Evolutionary conservation across 2,329 filamentous ascomycete genomes (phyloP), one percentile per base, ranked within the genome.

Genomic region (Cadophora malorum): DNA sequence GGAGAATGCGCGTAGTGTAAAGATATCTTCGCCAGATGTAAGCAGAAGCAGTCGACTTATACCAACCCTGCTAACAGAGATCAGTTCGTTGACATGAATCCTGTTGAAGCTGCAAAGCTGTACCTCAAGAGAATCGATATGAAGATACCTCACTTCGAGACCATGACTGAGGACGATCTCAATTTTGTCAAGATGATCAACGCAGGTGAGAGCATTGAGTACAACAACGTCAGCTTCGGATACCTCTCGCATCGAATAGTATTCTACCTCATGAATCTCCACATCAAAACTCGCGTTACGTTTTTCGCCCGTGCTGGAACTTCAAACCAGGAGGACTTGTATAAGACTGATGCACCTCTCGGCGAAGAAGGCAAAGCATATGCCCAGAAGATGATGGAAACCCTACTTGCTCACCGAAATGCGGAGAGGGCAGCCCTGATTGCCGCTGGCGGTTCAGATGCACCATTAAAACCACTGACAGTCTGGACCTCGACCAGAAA

Each of bases 101-200:
- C 94, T 14, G 91, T 97, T 71, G 94, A 97, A 77, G 96, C 96
- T 3, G 94, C 97, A 35, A 90, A 92, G 76, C 89, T 97, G 75
- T 99, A 99, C 76, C 86, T 99, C 49, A 88, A 90, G 70, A 90
- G 96, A 62, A 98, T 99, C 77, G 90, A 93, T 71, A 90, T 92
- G 74, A 93, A 96, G 74, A 99, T 99, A 68, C 96, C 96, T 23
- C 90, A 95, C 68, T 99, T 97, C 74, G 94, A 99, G 81, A 97
- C 93, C 0, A 98, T 99, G 94, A 87, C 94, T 75, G 96, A 99
- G 79, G 85, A 86, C 35, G 94, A 98, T 73, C 85, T 99, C 71
- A 97, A 98, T 79, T 99, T 95, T 81, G 95, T 99, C 82, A 97
- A 97, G 83, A 97, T 99, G 95, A 97, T 98, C 78, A 99, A 99